A percentile compares a stretch with the other conserved stretches of the same genome.
These are phyloP conservation scores for Thymus quinquecostatus DNA, from an alignment of 257 asterid genomes.

Conservation along the genomic window DNA sequence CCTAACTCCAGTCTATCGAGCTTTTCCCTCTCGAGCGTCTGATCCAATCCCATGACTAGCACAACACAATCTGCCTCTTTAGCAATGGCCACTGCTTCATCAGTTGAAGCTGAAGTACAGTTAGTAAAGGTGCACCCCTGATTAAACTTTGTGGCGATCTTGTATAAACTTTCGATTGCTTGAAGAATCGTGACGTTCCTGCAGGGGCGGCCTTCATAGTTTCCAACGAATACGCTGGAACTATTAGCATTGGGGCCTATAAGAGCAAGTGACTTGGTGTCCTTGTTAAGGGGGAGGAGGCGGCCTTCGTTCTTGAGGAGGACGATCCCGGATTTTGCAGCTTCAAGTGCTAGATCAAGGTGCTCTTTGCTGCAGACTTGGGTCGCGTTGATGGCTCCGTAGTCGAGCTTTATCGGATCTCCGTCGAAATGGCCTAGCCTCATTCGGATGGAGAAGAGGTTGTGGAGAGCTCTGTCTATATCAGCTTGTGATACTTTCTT, in stretches of 20 bases:
- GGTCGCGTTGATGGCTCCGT: conserved; percentile 43
- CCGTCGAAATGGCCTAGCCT: conserved; percentile 68
- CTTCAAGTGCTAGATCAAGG: conserved; percentile 61
- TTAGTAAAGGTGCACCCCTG: conserved; percentile 50
- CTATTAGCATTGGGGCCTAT: conserved; percentile 68
- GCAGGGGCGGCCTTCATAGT: conserved; percentile 73
- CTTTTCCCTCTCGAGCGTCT: conserved; percentile 53
- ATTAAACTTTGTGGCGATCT: conserved; percentile 32
- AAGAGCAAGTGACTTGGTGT: conserved; percentile 50
- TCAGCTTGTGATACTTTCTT: conserved; percentile 49
- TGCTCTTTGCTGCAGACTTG: conserved; percentile 58
- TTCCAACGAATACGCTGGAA: conserved; percentile 42
- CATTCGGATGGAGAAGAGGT: conserved; percentile 69
- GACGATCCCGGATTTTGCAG: conserved; percentile 67
- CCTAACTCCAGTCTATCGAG: conserved; percentile 52
- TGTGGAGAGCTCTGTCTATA: conserved; percentile 65
- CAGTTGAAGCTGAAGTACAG: conserved; percentile 44
- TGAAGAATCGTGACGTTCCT: conserved; percentile 51
- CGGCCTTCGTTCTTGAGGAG: conserved; percentile 56
- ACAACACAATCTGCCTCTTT: conserved; percentile 53
- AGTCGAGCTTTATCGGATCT: conserved; percentile 45
- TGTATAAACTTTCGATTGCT: conserved; percentile 44
- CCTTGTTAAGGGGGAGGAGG: conserved; percentile 65
- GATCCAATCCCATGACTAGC: conserved; percentile 72
- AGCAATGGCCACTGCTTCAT: conserved; percentile 42